A percentile compares a stretch with the other conserved stretches of the same genome.
These are phyloP conservation scores for Linum tenue DNA, from an alignment of 345 rosid species.

Conservation along the genomic window DNA sequence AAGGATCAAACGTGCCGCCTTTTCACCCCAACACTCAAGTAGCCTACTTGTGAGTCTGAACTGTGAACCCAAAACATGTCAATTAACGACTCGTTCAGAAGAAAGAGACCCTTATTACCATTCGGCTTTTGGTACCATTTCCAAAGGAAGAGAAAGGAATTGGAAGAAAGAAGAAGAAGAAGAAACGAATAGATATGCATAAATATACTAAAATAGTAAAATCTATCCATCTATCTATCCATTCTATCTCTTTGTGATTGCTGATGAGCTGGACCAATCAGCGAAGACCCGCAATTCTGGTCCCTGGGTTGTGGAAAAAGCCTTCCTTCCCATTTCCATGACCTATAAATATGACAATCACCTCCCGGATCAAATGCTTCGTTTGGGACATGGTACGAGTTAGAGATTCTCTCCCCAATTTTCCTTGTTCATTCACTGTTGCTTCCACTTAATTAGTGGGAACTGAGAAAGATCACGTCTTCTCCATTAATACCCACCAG, in stretches of 20 bases:
- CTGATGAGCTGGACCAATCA: conserved; percentile 46
- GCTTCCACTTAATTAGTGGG: conserved; percentile 4
- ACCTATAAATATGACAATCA: neutral
- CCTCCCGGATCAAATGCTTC: neutral
- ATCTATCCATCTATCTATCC: conserved; percentile 5
- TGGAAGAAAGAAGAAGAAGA: neutral
- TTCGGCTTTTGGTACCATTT: too few relatives aligned
- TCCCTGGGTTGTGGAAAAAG: neutral
- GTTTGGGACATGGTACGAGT: neutral
- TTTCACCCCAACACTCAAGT: too few relatives aligned
- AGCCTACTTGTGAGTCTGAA: too few relatives aligned
- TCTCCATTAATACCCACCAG: neutral
- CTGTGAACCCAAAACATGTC: too few relatives aligned
- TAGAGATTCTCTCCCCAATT: neutral
- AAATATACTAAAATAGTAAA: too few relatives aligned
- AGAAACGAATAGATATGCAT: neutral
- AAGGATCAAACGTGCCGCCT: too few relatives aligned
- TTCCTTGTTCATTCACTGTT: too few relatives aligned
- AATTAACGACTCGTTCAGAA: too few relatives aligned
- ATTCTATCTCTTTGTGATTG: conserved; percentile 38
- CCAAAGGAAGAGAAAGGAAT: too few relatives aligned
- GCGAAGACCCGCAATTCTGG: neutral
- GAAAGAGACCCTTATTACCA: too few relatives aligned
- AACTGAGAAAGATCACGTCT: neutral
- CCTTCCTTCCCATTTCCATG: neutral